Base-by-base conservation (phyloP, 2,329 filamentous ascomycete genomes). In the Paramyrothecium sp. region DNA sequence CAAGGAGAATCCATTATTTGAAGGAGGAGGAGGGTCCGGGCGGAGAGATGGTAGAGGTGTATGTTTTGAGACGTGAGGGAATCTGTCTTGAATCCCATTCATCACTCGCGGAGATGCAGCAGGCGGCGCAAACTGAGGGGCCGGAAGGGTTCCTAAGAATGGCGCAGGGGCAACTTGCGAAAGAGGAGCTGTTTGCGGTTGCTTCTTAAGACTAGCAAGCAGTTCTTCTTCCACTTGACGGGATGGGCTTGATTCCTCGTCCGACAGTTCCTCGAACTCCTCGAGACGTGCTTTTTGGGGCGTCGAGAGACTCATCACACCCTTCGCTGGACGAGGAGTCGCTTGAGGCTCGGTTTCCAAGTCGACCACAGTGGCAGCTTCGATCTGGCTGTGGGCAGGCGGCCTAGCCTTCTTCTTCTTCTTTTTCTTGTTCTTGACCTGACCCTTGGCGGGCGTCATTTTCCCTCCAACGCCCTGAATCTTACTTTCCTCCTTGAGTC, bases 251-350 rank as follows among this genome's bases (percentile, higher is more conserved):
- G 58, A 56, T 4, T 71, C 68, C 0, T 72, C 69, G 30, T 69
- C 71, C 1, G 70, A 70, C 0, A 69, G 23, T 0, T 60, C 67
- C 23, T 68, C 69, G 53, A 73, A 71, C 1, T 70, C 71, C 13
- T 61, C 56, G 19, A 71, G 48, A 7, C 63, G 65, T 2, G 60
- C 60, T 61, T 77, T 76, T 1, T 67, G 63, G 2, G 75, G 75
- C 2, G 70, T 75, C 2, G 69, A 70, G 2, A 76, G 60, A 49
- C 68, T 73, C 65, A 76, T 72, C 4, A 67, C 67, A 0, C 69
- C 66, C 52, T 63, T 67, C 58, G 66, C 72, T 3, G 66, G 66
- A 19, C 63, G 60, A 1, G 60, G 54, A 41, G 65, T 59, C 30
- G 61, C 59, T 57, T 66, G 53, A 11, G 61, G 57, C 1, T 65